Percentiles rank a stretch among this genome's conserved stretches.
Conservation (phyloP, 441 rosid species). For the Omphalea diandra region DNA sequence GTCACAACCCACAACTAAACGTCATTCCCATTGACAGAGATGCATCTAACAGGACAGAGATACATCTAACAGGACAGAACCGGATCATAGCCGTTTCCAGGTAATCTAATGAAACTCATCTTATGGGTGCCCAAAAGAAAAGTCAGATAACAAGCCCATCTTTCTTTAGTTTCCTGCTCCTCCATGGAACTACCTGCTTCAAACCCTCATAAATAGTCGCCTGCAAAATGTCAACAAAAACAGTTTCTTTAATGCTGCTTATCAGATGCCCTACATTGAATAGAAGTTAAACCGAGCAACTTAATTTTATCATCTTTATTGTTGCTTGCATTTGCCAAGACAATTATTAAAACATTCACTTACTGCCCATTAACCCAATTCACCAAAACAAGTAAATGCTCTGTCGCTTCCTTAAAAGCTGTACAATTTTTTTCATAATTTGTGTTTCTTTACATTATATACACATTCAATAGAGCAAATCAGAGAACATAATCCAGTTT, state of each 20-base stretch:
- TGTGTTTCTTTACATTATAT: background rate
- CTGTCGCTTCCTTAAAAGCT: too few species aligned
- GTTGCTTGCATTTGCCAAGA: background rate
- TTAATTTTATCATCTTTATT: background rate
- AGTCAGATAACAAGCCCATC: conserved; percentile 37
- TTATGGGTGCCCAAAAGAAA: background rate
- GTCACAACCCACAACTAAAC: background rate
- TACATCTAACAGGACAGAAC: too few species aligned
- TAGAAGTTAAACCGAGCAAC: background rate
- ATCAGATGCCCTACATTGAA: background rate
- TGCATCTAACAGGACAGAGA: background rate
- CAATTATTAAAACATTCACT: background rate
- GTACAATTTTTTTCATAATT: too few species aligned
- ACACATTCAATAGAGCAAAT: background rate
- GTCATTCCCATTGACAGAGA: conserved; percentile 19
- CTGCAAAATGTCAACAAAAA: conserved; percentile 40
- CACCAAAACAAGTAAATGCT: too few species aligned
- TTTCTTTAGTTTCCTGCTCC: conserved; percentile 45
- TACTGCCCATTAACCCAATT: background rate
- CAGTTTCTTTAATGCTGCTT: background rate
- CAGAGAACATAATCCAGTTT: background rate
- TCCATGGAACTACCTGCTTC: conserved; percentile 75
- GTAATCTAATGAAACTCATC: conserved; percentile 9
- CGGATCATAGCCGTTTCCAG: conserved; percentile 3
- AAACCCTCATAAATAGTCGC: conserved; percentile 54